Base-by-base conservation (phyloP, 2,329 filamentous ascomycete species). In the Trichocomaceae sp. region DNA sequence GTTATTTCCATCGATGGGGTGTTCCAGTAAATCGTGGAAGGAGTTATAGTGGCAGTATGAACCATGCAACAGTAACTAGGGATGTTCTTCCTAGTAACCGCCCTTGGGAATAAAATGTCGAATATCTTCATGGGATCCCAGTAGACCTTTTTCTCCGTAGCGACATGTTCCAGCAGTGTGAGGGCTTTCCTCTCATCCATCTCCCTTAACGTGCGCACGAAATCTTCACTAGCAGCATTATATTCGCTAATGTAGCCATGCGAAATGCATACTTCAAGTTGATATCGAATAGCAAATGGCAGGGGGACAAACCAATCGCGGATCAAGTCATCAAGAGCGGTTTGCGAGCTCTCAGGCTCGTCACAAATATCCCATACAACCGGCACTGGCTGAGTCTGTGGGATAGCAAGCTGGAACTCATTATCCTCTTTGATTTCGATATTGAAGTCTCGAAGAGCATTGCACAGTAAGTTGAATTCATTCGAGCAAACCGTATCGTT, bases 251-350 rank as follows among this genome's bases (percentile, higher is more conserved):
- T 73, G 22, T 83, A 77, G 0, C 85, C 84, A 26, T 86, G 82
- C 0, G 91, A 95, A n/a, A 97, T 79, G 66, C 92, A 97, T 0
- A 90, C 91, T 68, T 99, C 92, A 0, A 99, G 80, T 67, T 96
- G 90, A 65, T 97, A 99, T 15, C 89, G 82, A 1, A 96, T 82
- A 0, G 83, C 73, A 58, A 90, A 96, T 0, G 82, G 74, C 3
- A 92, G 75, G 53, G 71, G 60, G 29, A 75, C 62, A 59, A 72
- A 69, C 9, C 59, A 61, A 20, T 67, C 59, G 20, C 69, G 57
- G 60, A 62, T 60, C 37, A 74, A 59, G 26, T 71, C 70, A 22
- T 74, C 57, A 60, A 61, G 54, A 53, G 76, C 59, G 51, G 42
- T 66, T 5, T 57, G 50, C 23, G 64, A 58, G 13, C 62, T 58